phyloP scores from a whole-genome alignment of 441 rosid species.

The Populus tomentosa region DNA sequence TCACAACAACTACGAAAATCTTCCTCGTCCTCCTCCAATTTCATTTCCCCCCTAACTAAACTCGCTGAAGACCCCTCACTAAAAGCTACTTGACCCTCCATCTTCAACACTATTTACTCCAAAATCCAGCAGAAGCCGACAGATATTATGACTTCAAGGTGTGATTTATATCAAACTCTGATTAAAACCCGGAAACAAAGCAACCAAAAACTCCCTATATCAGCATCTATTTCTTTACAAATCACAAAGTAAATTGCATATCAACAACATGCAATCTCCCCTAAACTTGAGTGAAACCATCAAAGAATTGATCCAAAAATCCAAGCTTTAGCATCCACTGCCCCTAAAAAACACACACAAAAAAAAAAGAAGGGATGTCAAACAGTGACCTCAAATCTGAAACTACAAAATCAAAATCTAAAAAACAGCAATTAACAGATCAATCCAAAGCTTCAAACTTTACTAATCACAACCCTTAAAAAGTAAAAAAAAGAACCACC shows the following conservation, averaged over 20 bases:
- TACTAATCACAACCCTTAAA: conserved; percentile 2
- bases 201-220: conserved; percentile 18
- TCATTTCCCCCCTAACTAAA: conserved; percentile 39
- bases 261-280: neutral
- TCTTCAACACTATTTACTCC: conserved; percentile 15
- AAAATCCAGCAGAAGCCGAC: conserved; percentile 7
- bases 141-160: conserved; percentile 16
- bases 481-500: conserved; percentile 12
- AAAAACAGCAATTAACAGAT: conserved; percentile 28
- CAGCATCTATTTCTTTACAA: conserved; percentile 13
- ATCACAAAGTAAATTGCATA: conserved; percentile 1
- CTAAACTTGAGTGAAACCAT: conserved; percentile 12
- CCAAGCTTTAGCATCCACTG: conserved; percentile 10
- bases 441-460: conserved; percentile 23
- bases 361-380: neutral
- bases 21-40: conserved; percentile 68
- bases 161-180: conserved; percentile 21
- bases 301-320: conserved; percentile 2
- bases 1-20: conserved; percentile 90
- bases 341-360: conserved; percentile 4
- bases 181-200: conserved; percentile 13
- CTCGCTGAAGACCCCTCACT: conserved; percentile 30
- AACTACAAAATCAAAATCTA: conserved; percentile 23
- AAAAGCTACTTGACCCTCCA: conserved; percentile 46
- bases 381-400: conserved; percentile 9